Evolutionary conservation across 495 filamentous ascomycete genomes (phyloP), one percentile per base, ranked within the genome.

Genomic region (Tuber umbilicatum): DNA sequence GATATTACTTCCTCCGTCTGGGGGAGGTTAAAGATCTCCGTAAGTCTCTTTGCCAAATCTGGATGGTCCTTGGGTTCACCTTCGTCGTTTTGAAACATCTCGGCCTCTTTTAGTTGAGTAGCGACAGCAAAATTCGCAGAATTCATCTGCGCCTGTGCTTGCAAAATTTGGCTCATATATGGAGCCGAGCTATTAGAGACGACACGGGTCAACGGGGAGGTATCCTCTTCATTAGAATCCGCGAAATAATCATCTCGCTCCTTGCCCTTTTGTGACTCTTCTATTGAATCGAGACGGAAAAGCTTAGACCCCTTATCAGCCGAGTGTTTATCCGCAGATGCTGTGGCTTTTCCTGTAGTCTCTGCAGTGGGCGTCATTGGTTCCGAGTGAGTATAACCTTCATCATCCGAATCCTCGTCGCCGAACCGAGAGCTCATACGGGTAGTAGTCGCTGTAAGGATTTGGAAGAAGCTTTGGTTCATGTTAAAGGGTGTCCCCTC

Each of bases 391-490:
- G 84, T 83, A 14, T 14, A 64, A 19, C 55, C 55, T 64, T 89
- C 90, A 23, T 87, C 90, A 45, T 92, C 91, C 73, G 93, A 94
- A 74, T 94, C 94, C 73, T 92, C 94, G 43, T 89, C 91, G 77
- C 95, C 92, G 81, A 97, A 95, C 45, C 91, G 88, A 71, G 91
- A 87, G 82, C 91, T 89, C 82, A 94, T 92, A 81, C 94, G 91
- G 35, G 90, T 90, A 69, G 93, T 93, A 55, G 93, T 93, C n/a
- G 93, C 91, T 23, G 94, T 92, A 75, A 99, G 94, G 84, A 99
- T 87, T 71, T 93, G 94, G 83, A 97, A 97, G 71, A 99, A 88
- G 70, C 92, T 94, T 84, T 97, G 94, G 83, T 97, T 94, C 92
- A 97, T 92, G 77, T 92, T 92, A 37, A 79, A 79, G 27, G 80